Base-by-base conservation (phyloP, 768 basidiomycete genomes). In the Mycena galericulata region DNA sequence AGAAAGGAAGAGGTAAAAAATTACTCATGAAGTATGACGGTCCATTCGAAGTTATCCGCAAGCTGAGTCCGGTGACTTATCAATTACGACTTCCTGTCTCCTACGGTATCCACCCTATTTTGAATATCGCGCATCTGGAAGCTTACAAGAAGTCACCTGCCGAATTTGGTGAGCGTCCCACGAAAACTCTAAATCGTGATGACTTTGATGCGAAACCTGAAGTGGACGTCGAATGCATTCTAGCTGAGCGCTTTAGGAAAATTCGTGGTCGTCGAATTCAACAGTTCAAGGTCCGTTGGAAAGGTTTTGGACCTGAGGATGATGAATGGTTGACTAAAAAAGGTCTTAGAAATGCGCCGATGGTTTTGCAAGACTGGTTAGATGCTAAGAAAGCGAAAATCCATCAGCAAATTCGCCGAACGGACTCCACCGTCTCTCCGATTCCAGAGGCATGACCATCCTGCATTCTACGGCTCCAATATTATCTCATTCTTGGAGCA, bases 81-180 rank as follows among this genome's bases (percentile, higher is more conserved):
- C 70, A 62, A 10, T 26, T 75, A 12, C 32, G 67, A 10, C 18
- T 76, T 30, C 67, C 63, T 3, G 49, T 65, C 20, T 71, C 68
- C 7, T 77, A 75, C 59, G 58, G 68, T 0, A 72, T 72, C 20
- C 70, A 73, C 36, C 66, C 70, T 7, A 66, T 77, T 5, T 9
- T 77, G 8, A 76, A 77, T 49, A 70, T 75, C 12, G 53, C 56
- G 12, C 76, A 78, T 45, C 67, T 78, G 3, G 46, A 70, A 24
- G 34, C 41, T 17, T 78, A 76, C 60, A 32, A 63, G 6, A 30
- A 46, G 22, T 75, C 72, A 3, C 72, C 72, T 7, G 8, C 17
- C 1, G 56, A 69, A 62, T 66, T 74, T 34, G n/a, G n/a, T n/a
- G n/a, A n/a, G n/a, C n/a, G n/a, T n/a, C n/a, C n/a, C n/a, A n/a